These are phyloP conservation scores for Marasmius sp. DNA, from an alignment of 1,284 basidiomycete genomes.

Conservation along the genomic window DNA sequence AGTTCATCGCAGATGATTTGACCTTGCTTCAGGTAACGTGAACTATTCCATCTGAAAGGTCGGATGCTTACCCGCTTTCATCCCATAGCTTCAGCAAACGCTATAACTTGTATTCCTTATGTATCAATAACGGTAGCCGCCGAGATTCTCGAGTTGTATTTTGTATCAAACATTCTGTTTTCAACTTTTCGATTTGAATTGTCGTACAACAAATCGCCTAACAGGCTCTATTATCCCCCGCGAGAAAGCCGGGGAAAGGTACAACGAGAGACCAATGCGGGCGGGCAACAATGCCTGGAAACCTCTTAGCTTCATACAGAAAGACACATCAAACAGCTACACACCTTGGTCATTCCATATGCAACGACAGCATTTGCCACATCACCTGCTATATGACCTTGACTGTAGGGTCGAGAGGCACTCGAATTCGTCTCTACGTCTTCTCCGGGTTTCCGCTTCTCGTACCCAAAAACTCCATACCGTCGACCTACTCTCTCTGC, in stretches of 20 bases:
- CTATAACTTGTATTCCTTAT: background rate
- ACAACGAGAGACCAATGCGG: slow-evolving; percentile 75
- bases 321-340: slow-evolving; percentile 14
- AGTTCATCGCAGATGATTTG: background rate
- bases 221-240: slow-evolving; percentile 62
- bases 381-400: slow-evolving; percentile 56
- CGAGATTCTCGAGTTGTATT: background rate
- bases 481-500: slow-evolving; percentile 71
- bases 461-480: slow-evolving; percentile 83
- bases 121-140: background rate
- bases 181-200: slow-evolving; percentile 6
- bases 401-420: slow-evolving; percentile 7
- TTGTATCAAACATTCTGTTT: background rate
- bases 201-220: slow-evolving; percentile 18
- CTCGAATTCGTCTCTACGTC: slow-evolving; percentile 14
- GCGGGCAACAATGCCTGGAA: slow-evolving; percentile 74
- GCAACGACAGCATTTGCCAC: slow-evolving; percentile 80
- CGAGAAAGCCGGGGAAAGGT: slow-evolving; percentile 76
- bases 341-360: slow-evolving; percentile 83
- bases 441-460: slow-evolving; percentile 44
- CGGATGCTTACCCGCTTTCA: background rate
- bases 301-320: slow-evolving; percentile 4
- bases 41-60: background rate
- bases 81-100: background rate
- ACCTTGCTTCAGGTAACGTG: background rate